Base-by-base conservation (phyloP, 495 filamentous ascomycete genomes). In the Delitschia confertaspora region DNA sequence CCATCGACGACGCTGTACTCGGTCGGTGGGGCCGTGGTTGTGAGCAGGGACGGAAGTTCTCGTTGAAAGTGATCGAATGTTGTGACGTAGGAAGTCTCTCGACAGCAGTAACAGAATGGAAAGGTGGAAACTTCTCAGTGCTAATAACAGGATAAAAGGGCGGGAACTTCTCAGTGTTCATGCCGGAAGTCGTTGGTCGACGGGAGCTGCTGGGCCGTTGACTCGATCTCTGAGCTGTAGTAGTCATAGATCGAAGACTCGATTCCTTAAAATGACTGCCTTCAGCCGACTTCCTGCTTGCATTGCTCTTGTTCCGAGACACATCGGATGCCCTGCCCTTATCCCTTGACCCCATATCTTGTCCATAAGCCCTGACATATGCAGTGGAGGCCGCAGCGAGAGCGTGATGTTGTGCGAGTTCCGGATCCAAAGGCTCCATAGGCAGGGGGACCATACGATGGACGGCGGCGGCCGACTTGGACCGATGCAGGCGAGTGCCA, bases 331-430 rank as follows among this genome's bases (percentile, higher is more conserved):
- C 32, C 33, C 41, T 31, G 14, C 23, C 39, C 24, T 46, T 38
- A 13, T 8, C 9, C 19, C 40, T 27, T 23, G 41, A 44, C 13
- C 41, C 24, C 22, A 22, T 11, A 7, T 42, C 46, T 6, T 27
- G 4, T 10, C 8, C 56, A 19, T 49, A 53, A 10, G 60, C 59
- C 21, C 55, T 47, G n/a, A 47, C 37, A 39, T 49, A 65, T 3
- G 62, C 62, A 38, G 58, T 51, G 6, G 59, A 35, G 6, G 62
- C 62, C 9, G 62, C 62, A 8, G 47, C 52, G 34, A 62, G 38
- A 11, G 62, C 62, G 20, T 65, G 58, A 19, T 60, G 45, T 25
- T 56, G 50, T 5, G 55, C 45, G 3, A 61, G 47, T 13, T 52
- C 51, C 8, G 58, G 60, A 43, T 62, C 58, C 24, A 55, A 26